These are phyloP conservation scores for Talaromyces sp. DNA, from an alignment of 2,329 filamentous ascomycete genomes.

Conservation along the genomic window DNA sequence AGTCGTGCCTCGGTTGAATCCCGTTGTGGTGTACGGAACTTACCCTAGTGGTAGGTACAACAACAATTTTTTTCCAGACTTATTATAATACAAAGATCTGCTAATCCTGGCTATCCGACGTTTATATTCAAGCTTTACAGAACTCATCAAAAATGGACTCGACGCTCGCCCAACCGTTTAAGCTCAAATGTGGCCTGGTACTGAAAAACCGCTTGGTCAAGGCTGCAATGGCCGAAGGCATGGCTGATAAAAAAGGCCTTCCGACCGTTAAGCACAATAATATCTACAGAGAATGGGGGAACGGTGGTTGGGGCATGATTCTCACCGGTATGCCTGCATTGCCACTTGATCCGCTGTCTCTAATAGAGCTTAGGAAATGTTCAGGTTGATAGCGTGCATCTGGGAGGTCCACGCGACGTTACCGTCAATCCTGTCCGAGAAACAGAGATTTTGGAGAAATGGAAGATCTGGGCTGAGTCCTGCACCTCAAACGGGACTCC, in stretches of 20 bases:
- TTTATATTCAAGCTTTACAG: not conserved
- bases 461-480: slow-evolving; percentile 30
- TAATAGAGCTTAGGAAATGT: slow-evolving; percentile 32
- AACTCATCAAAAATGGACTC: not conserved
- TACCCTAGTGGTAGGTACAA: not conserved
- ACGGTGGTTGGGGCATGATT: slow-evolving; percentile 42
- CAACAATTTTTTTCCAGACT: too few relatives aligned
- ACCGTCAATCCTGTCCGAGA: slow-evolving; percentile 17
- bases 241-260: not conserved
- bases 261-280: not conserved
- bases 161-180: slow-evolving; percentile 5
- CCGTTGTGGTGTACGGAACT: not conserved
- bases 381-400: slow-evolving; percentile 45
- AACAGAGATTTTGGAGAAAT: slow-evolving; percentile 22
- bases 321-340: slow-evolving; percentile 38
- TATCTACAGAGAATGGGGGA: slow-evolving; percentile 51
- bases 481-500: slow-evolving; percentile 40
- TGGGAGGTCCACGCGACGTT: slow-evolving; percentile 33
- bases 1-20: not conserved
- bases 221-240: slow-evolving; percentile 11
- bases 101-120: not conserved
- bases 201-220: slow-evolving; percentile 13
- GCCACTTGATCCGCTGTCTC: not conserved
- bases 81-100: too few relatives aligned
- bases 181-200: slow-evolving; percentile 4